Percentiles rank a stretch among this genome's conserved stretches.
Evolutionary conservation across 2,329 filamentous ascomycete genomes (phyloP).

Genomic region (Ophiostoma montium): DNA sequence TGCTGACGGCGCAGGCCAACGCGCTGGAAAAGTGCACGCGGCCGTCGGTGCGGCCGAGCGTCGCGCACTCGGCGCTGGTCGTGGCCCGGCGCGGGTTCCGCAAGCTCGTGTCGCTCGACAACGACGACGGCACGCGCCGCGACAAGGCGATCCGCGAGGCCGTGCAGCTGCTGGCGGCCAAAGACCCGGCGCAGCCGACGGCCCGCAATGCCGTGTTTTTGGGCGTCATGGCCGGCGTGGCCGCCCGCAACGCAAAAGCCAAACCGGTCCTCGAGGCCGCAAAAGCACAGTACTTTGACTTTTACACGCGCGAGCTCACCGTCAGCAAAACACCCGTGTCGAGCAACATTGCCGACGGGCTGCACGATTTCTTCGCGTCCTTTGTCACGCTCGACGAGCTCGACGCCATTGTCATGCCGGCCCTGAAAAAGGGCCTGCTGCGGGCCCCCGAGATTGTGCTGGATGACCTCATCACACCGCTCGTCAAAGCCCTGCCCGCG

Average conservation of each 20-base stretch:
- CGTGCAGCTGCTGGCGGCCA: constrained; percentile 54
- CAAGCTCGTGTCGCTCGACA: constrained; percentile 48
- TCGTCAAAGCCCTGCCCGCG: constrained; percentile 55
- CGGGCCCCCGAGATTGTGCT: constrained; percentile 83
- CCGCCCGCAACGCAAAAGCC: constrained; percentile 51
- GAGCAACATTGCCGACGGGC: constrained; percentile 53
- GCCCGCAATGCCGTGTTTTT: constrained; percentile 64
- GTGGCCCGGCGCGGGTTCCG: constrained; percentile 70
- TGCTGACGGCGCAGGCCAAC: constrained; percentile 56
- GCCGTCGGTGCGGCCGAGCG: constrained; percentile 44
- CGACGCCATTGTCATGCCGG: constrained; percentile 58
- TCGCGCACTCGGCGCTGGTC: constrained; percentile 61
- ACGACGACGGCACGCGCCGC: constrained; percentile 31
- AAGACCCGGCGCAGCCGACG: constrained; percentile 41
- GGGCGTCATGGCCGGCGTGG: constrained; percentile 78
- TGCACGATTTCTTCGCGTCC: constrained; percentile 68
- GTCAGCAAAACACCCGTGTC: constrained; percentile 62
- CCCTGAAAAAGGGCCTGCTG: constrained; percentile 77
- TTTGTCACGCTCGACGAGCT: constrained; percentile 66
- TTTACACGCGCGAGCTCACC: constrained; percentile 74
- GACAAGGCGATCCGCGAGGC: constrained; percentile 48
- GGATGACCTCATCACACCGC: constrained; percentile 58
- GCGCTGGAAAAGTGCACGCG: constrained; percentile 66
- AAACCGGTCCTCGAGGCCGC: constrained; percentile 47
- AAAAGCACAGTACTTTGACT: constrained; percentile 64